Conservation (phyloP, 2,329 filamentous ascomycete genomes). For the Colletotrichum lentis region DNA sequence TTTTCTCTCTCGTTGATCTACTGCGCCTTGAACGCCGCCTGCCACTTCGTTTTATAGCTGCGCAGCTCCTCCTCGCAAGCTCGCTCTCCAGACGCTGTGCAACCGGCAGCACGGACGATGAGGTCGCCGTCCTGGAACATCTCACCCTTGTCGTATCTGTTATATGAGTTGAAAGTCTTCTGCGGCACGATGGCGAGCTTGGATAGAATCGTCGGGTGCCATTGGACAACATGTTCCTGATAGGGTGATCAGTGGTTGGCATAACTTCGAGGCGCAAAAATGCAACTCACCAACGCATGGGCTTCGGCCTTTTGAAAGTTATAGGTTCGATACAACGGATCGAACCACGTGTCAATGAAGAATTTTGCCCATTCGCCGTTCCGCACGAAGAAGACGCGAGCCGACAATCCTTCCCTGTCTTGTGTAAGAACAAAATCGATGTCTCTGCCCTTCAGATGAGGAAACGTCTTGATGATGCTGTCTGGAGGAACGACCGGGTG, state of each 20-base stretch:
- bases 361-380: constrained; percentile 92
- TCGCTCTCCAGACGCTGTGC: constrained; percentile 63
- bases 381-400: constrained; percentile 79
- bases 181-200: constrained; percentile 92
- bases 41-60: constrained; percentile 59
- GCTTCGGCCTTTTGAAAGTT: constrained; percentile 95
- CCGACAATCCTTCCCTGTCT: constrained; percentile 80
- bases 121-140: constrained; percentile 84
- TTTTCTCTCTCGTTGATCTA: constrained; percentile 50
- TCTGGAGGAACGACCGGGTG: constrained; percentile 90
- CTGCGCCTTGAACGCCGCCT: constrained; percentile 52
- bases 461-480: constrained; percentile 95
- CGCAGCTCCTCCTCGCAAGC: constrained; percentile 78
- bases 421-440: constrained; percentile 86
- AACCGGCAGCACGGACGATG: constrained; percentile 79
- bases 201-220: constrained; percentile 95
- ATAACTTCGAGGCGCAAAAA: not conserved
- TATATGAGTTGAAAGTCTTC: constrained; percentile 82
- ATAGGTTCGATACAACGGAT: constrained; percentile 91
- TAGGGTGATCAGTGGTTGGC: constrained; percentile 4
- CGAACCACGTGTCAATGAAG: constrained; percentile 95
- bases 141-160: constrained; percentile 60
- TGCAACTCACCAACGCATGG: constrained; percentile 78
- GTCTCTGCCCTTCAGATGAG: constrained; percentile 77
- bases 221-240: constrained; percentile 88